Base-by-base conservation (phyloP, 805 yeast species). In the Cyberlindnera saturnus region DNA sequence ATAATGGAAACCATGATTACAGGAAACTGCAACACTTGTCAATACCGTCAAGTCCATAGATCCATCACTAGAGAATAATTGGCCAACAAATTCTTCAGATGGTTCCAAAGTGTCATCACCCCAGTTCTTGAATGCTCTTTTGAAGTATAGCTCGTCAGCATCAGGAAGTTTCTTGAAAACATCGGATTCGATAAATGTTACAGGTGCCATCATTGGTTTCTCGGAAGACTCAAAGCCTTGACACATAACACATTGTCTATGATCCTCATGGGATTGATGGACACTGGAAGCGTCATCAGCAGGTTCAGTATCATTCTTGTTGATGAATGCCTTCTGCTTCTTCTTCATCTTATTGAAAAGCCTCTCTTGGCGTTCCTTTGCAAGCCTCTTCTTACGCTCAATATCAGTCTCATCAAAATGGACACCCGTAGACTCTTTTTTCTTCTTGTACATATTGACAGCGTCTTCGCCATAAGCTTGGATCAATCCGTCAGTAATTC, bases 1-100 rank as follows among this genome's bases (percentile, higher is more conserved):
- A 51, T 73, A 79, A 61, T 93, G 99, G 78, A 93, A 82, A 8
- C 91, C 87, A 63, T 93, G 99, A 15, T 96, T 95, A 66, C 99
- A 93, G 32, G 96, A 87, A 9, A 53, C 34, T 3, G 48, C 43
- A n/a, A 47, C 48, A 4, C 30, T 33, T 9, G 40, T 36, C 35
- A 38, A 14, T 4, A 33, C 30, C 17, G 36, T 19, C 11, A 19
- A 28, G 34, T 35, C 45, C 33, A 41, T 45, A 40, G 43, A 42
- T 37, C 41, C 28, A 17, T 36, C 37, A 3, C 46, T 39, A 6
- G 59, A 51, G 14, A 57, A 52, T 49, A 60, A 54, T 20, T 18
- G 59, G 55, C 47, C 65, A 53, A 49, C 45, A 48, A 55, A 57
- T 51, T 51, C 61, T 61, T 54, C 34, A 43, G 40, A 18, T 8